Evolutionary conservation across 371 early-diverging fungal species (phyloP).

Genomic region (Circinella minor): DNA sequence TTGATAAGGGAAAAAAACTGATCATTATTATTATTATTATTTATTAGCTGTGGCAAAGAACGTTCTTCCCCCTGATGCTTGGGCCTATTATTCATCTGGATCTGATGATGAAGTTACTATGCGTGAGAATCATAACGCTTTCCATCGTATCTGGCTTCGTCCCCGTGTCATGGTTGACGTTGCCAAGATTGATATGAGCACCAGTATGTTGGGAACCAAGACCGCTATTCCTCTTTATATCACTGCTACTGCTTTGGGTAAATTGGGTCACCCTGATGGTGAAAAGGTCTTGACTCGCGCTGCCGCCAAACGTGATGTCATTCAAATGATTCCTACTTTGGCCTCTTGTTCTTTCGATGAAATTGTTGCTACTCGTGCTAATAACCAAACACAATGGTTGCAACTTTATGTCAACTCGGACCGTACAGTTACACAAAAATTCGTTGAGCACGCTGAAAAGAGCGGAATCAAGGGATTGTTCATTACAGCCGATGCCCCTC

Average conservation of each 20-base stretch:
- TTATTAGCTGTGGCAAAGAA: constrained; percentile 61
- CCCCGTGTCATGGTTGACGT: constrained; percentile 84
- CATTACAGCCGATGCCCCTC: constrained; percentile 94
- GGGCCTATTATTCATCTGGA: constrained; percentile 88
- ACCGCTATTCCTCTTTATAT: constrained; percentile 58
- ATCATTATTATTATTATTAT: background rate
- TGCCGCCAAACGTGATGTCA: constrained; percentile 49
- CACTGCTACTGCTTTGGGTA: constrained; percentile 70
- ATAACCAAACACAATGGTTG: constrained; percentile 69
- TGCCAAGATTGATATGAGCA: constrained; percentile 61
- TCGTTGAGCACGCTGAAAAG: constrained; percentile 82
- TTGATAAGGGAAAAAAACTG: background rate
- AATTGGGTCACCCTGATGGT: constrained; percentile 79
- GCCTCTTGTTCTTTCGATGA: constrained; percentile 76
- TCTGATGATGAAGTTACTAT: constrained; percentile 86
- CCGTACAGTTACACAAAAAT: constrained; percentile 68
- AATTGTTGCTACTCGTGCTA: constrained; percentile 50
- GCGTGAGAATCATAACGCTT: constrained; percentile 79
- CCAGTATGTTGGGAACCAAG: constrained; percentile 68
- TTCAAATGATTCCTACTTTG: constrained; percentile 77
- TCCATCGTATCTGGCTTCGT: constrained; percentile 76
- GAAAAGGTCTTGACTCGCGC: constrained; percentile 74
- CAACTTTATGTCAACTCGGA: constrained; percentile 94
- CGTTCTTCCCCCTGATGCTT: constrained; percentile 68
- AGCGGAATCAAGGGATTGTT: constrained; percentile 85